These are phyloP conservation scores for Penicillium goetzii DNA, from an alignment of 495 filamentous ascomycete genomes.

Conservation along the genomic window DNA sequence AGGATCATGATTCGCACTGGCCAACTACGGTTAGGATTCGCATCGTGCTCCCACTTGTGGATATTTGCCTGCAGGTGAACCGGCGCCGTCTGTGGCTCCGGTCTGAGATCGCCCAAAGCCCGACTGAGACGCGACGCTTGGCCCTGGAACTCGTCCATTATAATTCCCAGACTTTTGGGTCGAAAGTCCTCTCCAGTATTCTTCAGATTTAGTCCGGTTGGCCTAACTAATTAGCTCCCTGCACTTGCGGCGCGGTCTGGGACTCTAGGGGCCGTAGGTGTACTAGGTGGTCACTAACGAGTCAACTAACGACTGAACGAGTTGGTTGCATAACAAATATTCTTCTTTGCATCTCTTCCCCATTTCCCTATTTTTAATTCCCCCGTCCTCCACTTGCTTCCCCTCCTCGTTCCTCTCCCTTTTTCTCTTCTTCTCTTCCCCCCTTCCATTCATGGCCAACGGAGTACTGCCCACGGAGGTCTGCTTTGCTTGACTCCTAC, in stretches of 20 bases:
- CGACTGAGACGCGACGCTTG: neutral
- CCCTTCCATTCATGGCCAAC: neutral
- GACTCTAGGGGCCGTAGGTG: neutral
- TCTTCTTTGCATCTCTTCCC: neutral
- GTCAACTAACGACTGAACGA: neutral
- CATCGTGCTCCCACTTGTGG: conserved; percentile 1
- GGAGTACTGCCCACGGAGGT: neutral
- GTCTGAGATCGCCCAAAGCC: conserved; percentile 1
- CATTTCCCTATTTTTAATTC: neutral
- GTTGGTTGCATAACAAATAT: neutral
- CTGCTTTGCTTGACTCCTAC: conserved; percentile 3
- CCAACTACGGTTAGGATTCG: neutral
- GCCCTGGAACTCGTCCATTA: neutral
- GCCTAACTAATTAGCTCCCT: neutral
- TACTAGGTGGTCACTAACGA: neutral
- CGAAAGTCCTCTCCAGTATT: neutral
- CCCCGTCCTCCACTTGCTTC: conserved; percentile 1
- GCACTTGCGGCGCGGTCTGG: neutral
- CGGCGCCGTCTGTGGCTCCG: neutral
- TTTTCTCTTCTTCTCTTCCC: neutral
- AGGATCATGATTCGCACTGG: conserved; percentile 1
- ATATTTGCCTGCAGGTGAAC: neutral
- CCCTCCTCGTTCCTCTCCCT: neutral
- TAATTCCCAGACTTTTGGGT: neutral
- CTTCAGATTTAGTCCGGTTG: neutral